Evolutionary conservation across 2,329 filamentous ascomycete species (phyloP).

Genomic region (Samsoniella hepiali): DNA sequence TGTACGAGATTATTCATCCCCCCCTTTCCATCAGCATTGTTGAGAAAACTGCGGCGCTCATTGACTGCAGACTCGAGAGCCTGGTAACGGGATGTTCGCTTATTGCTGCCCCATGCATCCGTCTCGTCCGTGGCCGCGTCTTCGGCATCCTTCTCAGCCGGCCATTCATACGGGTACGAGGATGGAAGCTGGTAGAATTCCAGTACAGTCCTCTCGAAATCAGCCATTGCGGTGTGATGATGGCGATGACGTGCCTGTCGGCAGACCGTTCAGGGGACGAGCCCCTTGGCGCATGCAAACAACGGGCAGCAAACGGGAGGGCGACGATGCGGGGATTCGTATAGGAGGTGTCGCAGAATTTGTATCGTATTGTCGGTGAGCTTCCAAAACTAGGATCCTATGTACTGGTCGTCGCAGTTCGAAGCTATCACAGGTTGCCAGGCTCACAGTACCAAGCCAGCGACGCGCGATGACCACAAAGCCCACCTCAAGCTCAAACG

Average conservation of each 20-base stretch:
- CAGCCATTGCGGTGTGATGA: slow-evolving; percentile 49
- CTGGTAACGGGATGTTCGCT: slow-evolving; percentile 76
- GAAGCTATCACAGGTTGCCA: slow-evolving; percentile 3
- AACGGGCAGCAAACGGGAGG: not conserved
- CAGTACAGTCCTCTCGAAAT: slow-evolving; percentile 73
- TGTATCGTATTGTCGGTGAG: too few species aligned
- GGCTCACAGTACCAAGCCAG: not conserved
- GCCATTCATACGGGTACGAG: slow-evolving; percentile 81
- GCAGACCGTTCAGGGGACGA: slow-evolving; percentile 13
- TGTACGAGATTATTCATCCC: slow-evolving; percentile 76
- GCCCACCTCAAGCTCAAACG: slow-evolving; percentile 10
- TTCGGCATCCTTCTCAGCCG: slow-evolving; percentile 71
- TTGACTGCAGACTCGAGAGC: slow-evolving; percentile 75
- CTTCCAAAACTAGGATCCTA: not conserved
- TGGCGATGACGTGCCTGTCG: slow-evolving; percentile 10
- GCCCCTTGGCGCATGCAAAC: not conserved
- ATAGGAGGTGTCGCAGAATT: not conserved
- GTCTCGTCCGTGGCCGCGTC: slow-evolving; percentile 61
- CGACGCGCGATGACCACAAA: slow-evolving; percentile 14
- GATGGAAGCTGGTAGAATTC: slow-evolving; percentile 86
- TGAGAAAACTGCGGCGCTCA: slow-evolving; percentile 60
- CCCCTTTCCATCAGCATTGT: slow-evolving; percentile 63
- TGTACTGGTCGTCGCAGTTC: not conserved
- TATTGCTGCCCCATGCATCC: slow-evolving; percentile 44
- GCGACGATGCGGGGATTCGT: not conserved